Conservation (phyloP, 176 grass and related monocot species). For the Avena eriantha region DNA sequence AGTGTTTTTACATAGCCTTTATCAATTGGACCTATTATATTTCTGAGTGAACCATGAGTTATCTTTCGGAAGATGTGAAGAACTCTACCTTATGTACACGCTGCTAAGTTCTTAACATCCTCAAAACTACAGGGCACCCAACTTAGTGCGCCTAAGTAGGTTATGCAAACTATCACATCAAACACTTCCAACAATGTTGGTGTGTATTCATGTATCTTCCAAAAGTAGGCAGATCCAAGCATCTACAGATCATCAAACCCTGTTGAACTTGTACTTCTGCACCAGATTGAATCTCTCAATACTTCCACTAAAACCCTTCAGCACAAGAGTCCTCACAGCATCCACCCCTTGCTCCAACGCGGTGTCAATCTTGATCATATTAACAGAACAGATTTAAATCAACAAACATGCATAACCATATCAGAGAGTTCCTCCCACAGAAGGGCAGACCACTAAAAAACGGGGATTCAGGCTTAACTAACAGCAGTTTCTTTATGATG, state of each 20-base stretch:
- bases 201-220: constrained; percentile 25
- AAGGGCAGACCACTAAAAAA: constrained; percentile 28
- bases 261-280: constrained; percentile 99
- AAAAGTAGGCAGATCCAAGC: constrained; percentile 37
- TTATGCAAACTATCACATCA: constrained; percentile 25
- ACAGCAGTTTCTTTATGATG: constrained; percentile 20
- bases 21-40: constrained; percentile 27
- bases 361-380: constrained; percentile 73
- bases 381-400: constrained; percentile 46
- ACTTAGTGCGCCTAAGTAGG: constrained; percentile 23
- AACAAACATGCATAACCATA: constrained; percentile 33
- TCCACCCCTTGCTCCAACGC: constrained; percentile 91
- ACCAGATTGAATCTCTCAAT: constrained; percentile 92
- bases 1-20: constrained; percentile 39
- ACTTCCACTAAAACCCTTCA: constrained; percentile 83
- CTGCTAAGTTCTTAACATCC: constrained; percentile 37
- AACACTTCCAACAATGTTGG: constrained; percentile 15
- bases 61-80: constrained; percentile 25
- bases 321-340: constrained; percentile 80
- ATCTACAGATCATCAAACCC: constrained; percentile 54
- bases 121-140: constrained; percentile 35
- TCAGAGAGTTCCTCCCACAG: constrained; percentile 39
- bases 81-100: constrained; percentile 46
- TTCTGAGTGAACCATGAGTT: constrained; percentile 38
- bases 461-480: not conserved